Percentiles rank a stretch among this genome's conserved stretches.
Conservation (phyloP, 768 basidiomycete genomes). For the Pholiota conissans region DNA sequence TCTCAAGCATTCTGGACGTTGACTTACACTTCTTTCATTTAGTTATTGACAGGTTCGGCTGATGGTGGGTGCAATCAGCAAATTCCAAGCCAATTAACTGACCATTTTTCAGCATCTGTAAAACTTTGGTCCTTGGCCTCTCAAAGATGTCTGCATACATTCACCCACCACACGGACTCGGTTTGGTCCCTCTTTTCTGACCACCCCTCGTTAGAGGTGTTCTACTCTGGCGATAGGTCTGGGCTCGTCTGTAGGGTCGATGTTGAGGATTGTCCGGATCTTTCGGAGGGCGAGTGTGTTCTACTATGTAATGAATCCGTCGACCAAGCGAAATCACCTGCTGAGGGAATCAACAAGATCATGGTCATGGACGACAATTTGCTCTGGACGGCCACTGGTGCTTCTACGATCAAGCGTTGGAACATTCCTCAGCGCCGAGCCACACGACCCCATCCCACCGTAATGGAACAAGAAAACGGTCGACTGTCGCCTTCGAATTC, state of each 20-base stretch:
- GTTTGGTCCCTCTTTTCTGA: conserved; percentile 92
- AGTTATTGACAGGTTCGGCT: conserved; percentile 85
- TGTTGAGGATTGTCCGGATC: conserved; percentile 75
- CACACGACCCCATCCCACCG: conserved; percentile 26
- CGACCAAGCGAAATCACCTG: conserved; percentile 34
- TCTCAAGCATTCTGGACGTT: background rate
- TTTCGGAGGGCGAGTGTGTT: conserved; percentile 88
- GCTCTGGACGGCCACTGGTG: conserved; percentile 89
- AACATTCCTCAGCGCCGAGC: conserved; percentile 55
- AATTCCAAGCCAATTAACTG: conserved; percentile 6
- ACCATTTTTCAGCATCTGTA: conserved; percentile 54
- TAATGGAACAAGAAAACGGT: conserved; percentile 26
- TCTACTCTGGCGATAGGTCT: conserved; percentile 93
- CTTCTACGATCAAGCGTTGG: conserved; percentile 84
- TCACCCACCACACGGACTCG: conserved; percentile 91
- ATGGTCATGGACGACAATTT: conserved; percentile 79
- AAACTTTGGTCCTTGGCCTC: conserved; percentile 93
- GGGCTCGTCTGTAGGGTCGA: conserved; percentile 94
- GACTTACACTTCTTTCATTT: conserved; percentile 10
- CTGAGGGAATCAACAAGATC: conserved; percentile 75
- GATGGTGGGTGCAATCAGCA: conserved; percentile 46
- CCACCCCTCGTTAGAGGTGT: conserved; percentile 82
- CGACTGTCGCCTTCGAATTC: conserved; percentile 18
- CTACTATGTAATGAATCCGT: conserved; percentile 73
- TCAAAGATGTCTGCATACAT: conserved; percentile 92